A percentile compares a stretch with the other conserved stretches of the same genome.
These are phyloP conservation scores for Solanum hybrid DNA, from an alignment of 305 asterid genomes.

Conservation along the genomic window DNA sequence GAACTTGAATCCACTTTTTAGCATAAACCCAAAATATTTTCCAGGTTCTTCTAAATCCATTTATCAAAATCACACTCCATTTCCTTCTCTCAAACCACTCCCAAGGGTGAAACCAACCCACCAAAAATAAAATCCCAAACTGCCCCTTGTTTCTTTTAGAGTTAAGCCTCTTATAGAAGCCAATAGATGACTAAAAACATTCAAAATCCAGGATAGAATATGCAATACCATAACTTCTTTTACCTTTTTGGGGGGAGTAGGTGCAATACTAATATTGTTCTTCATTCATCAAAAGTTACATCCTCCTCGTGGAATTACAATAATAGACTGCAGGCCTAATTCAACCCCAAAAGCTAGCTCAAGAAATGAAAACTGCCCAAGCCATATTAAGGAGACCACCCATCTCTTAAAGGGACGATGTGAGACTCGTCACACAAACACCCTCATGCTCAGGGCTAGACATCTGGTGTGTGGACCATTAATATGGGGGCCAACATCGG, in stretches of 20 bases:
- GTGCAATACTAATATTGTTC: neutral
- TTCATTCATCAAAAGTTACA: neutral
- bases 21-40: neutral
- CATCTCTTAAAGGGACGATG: neutral
- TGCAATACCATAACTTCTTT: neutral
- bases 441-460: neutral
- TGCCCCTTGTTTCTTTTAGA: neutral
- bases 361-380: neutral
- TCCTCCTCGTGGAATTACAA: neutral
- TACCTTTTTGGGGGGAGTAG: neutral
- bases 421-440: neutral
- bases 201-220: neutral
- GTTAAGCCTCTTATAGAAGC: neutral
- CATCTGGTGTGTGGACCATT: neutral
- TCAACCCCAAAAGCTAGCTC: neutral
- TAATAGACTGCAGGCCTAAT: neutral
- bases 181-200: neutral
- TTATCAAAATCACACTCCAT: neutral
- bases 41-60: neutral
- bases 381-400: neutral
- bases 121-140: neutral
- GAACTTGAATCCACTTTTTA: constrained; percentile 5
- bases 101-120: neutral
- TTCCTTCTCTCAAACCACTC: neutral
- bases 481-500: neutral